Evolutionary conservation across 371 early-diverging fungal genomes (phyloP).

Genomic region (Paraphysoderma sedebokerense): DNA sequence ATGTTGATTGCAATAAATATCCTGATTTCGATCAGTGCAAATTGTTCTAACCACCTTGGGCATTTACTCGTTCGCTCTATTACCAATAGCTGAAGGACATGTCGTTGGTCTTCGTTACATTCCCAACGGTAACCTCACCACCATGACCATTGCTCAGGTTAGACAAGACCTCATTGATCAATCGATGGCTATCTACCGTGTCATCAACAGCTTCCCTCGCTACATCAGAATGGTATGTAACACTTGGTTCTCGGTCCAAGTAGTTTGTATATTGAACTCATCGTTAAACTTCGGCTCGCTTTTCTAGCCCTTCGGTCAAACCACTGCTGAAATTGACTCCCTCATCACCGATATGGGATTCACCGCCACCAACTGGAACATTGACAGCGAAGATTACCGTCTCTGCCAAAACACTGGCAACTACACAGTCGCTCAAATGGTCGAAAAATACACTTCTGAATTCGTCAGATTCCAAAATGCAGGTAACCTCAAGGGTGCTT

Average conservation of each 20-base stretch:
- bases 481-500: neutral
- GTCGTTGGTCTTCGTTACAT: neutral
- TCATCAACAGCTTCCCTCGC: neutral
- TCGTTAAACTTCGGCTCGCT: neutral
- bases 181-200: neutral
- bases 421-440: neutral
- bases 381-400: neutral
- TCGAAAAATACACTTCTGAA: neutral
- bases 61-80: neutral
- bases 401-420: neutral
- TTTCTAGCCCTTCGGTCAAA: neutral
- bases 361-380: neutral
- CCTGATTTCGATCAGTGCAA: neutral
- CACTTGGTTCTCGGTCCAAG: neutral
- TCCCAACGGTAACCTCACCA: neutral
- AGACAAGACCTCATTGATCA: neutral
- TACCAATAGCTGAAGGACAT: neutral
- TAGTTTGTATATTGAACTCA: neutral
- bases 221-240: neutral
- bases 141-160: neutral
- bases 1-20: neutral
- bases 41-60: neutral
- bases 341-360: neutral
- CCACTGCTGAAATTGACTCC: neutral
- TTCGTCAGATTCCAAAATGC: neutral